These are phyloP conservation scores for Acacia concinna DNA, from an alignment of 331 rosid genomes.

Conservation along the genomic window DNA sequence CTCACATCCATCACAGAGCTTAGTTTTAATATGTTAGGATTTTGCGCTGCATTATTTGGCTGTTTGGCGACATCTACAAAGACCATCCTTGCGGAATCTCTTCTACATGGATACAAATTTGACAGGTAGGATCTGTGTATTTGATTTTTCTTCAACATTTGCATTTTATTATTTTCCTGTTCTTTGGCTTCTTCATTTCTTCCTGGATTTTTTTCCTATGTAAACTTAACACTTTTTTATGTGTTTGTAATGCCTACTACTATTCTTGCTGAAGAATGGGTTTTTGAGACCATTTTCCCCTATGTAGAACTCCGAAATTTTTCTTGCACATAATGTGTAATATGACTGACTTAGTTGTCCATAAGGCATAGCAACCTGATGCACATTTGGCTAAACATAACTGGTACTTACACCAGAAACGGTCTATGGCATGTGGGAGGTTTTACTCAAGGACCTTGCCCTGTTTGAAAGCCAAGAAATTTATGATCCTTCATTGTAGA, in stretches of 20 bases:
- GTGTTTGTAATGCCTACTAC: neutral
- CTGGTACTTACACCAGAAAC: conserved; percentile 8
- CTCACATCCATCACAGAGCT: conserved; percentile 94
- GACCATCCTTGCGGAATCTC: conserved; percentile 95
- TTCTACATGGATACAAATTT: conserved; percentile 95
- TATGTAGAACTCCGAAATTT: neutral
- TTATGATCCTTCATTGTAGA: neutral
- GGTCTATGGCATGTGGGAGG: neutral
- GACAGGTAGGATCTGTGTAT: conserved; percentile 66
- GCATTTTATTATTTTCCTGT: conserved; percentile 15
- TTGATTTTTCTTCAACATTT: conserved; percentile 19
- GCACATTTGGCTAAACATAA: neutral
- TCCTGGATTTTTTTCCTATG: neutral
- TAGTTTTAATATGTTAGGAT: conserved; percentile 91
- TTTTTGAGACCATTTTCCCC: neutral
- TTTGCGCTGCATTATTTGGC: conserved; percentile 97
- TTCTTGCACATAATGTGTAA: neutral
- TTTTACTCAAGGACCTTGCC: neutral
- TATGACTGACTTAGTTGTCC: neutral
- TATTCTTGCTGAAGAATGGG: neutral
- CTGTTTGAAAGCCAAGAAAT: neutral
- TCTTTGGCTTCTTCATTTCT: neutral
- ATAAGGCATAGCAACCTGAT: neutral
- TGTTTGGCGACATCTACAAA: conserved; percentile 98
- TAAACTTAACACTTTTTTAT: neutral